Evolutionary conservation across 1,139 yeast genomes (phyloP).

Genomic region (Candida frijolesensis): DNA sequence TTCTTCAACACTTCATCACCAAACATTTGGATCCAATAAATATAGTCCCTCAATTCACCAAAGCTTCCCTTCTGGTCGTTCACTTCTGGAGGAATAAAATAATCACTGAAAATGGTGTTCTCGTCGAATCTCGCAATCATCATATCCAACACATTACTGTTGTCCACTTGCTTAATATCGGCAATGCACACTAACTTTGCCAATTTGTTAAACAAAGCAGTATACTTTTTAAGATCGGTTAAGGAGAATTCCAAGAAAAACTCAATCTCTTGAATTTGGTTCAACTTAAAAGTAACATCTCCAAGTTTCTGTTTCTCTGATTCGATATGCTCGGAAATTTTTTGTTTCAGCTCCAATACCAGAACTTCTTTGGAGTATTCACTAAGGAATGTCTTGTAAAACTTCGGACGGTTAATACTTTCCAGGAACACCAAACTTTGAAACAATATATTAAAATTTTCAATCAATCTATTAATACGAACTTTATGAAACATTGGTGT

Average conservation of each 20-base stretch:
- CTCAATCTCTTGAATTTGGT: constrained; percentile 51
- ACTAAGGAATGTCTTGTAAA: constrained; percentile 12
- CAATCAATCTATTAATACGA: constrained; percentile 50
- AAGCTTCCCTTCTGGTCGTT: constrained; percentile 20
- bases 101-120: constrained; percentile 11
- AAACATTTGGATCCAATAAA: constrained; percentile 32
- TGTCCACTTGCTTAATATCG: constrained; percentile 49
- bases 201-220: constrained; percentile 33
- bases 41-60: constrained; percentile 21
- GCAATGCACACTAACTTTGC: constrained; percentile 46
- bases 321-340: constrained; percentile 19
- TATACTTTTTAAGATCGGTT: constrained; percentile 45
- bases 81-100: constrained; percentile 9
- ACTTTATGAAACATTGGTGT: constrained; percentile 37
- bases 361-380: constrained; percentile 23
- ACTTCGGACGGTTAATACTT: constrained; percentile 19
- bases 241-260: constrained; percentile 57
- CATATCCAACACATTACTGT: constrained; percentile 26
- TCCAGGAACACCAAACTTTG: constrained; percentile 36
- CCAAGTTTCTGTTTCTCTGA: constrained; percentile 23
- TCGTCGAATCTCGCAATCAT: constrained; percentile 19
- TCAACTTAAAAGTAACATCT: constrained; percentile 26
- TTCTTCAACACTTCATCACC: constrained; percentile 37
- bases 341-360: constrained; percentile 38
- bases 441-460: constrained; percentile 49